Conservation (phyloP, 306 rosid genomes). For the Myrica gale region DNA sequence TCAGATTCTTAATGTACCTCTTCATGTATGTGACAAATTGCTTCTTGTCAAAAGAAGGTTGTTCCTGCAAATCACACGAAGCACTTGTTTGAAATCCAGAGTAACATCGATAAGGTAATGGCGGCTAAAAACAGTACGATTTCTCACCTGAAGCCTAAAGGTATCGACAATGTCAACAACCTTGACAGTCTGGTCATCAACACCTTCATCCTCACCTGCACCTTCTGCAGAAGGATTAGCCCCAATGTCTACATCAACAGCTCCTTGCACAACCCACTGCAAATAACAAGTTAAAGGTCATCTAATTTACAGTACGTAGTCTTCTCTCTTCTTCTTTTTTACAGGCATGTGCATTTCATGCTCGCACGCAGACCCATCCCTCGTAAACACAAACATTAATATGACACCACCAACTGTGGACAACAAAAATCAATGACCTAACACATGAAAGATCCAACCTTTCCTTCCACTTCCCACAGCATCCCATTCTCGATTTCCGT, state of each 20-base stretch:
- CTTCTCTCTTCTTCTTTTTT: no score
- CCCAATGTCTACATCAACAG: not conserved
- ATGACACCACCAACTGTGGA: not conserved
- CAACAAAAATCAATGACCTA: not conserved
- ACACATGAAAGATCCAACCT: not conserved
- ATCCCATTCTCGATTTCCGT: not conserved
- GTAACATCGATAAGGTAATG: no score
- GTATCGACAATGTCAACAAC: slow-evolving; percentile 72
- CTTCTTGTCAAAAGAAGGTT: slow-evolving; percentile 83
- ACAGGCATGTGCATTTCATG: no score
- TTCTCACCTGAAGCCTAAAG: slow-evolving; percentile 51
- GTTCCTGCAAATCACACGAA: slow-evolving; percentile 41
- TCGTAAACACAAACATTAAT: not conserved
- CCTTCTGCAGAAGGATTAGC: slow-evolving; percentile 90
- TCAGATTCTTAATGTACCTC: slow-evolving; percentile 63
- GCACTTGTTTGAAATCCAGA: not conserved
- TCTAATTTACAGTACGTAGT: no score
- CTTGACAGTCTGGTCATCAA: slow-evolving; percentile 72
- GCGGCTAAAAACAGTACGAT: not conserved
- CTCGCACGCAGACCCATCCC: no score
- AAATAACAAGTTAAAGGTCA: not conserved
- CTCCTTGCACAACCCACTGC: not conserved
- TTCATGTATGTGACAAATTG: slow-evolving; percentile 55
- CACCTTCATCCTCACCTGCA: slow-evolving; percentile 67
- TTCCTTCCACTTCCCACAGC: not conserved